Evolutionary conservation across 108 stramenopile genomes (phyloP), one percentile per base, ranked within the genome.

Genomic region (Cyclotella choctawhatcheeana): DNA sequence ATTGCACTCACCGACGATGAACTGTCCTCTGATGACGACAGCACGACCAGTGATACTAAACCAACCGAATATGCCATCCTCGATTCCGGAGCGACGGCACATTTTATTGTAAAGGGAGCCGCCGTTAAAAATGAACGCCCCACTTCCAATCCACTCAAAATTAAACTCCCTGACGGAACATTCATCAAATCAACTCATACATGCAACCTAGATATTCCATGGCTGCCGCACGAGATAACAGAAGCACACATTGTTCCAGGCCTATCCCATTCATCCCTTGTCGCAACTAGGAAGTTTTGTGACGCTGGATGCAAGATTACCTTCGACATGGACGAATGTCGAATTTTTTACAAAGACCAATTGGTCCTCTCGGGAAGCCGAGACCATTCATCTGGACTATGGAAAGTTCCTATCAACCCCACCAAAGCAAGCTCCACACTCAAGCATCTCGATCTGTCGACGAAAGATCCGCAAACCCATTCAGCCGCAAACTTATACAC

Each of bases 231-330:
- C 1, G n/a, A 12, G 27, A 31, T 58, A 10, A 56, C 68, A 3
- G 68, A 58, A 20, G 68, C 68, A 20, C 68, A 69, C 34, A 69
- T 56, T 58, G 56, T 69, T 24, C 71, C 71, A 34, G 71, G 45
- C 3, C 37, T 62, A 16, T 5, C 59, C n/a, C 71, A 64, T 24
- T 47, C 71, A 44, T 71, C 71, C 1, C 26, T 71, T 3, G 26
- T 71, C 20, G 22, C 71, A 22, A 71, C 60, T 5, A 35, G 29
- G 22, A 47, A 62, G 27, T 53, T 71, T 47, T 70, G 69, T 44
- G 56, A 58, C 18, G 56, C 58, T 6, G 71, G 71, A 43, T 61
- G 27, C 58, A 71, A 47, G 48, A 16, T 71, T 5, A 45, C 18
- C 2, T 71, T 48, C 34, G 71, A 61, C 27, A 37, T 16, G 13